Conservation (phyloP, 2,329 filamentous ascomycete genomes). For the Exophiala phaeomuriformis region DNA sequence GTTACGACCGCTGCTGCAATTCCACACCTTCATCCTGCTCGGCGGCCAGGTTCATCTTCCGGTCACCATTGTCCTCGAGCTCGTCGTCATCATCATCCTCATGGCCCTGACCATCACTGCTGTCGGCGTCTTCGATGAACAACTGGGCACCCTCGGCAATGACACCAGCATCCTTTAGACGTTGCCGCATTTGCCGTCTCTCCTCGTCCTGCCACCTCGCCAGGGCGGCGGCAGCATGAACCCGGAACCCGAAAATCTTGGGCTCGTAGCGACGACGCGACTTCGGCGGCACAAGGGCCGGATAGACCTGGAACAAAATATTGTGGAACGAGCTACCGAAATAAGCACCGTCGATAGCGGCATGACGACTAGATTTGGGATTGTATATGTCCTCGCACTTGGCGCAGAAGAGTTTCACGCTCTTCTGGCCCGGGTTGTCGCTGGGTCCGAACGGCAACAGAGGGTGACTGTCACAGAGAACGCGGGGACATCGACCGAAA, state of each 20-base stretch:
- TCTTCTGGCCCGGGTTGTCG: slow-evolving; percentile 77
- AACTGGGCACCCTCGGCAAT: slow-evolving; percentile 39
- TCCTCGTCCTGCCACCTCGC: slow-evolving; percentile 83
- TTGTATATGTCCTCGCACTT: slow-evolving; percentile 99
- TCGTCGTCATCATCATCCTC: slow-evolving; percentile 8
- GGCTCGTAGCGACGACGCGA: slow-evolving; percentile 79
- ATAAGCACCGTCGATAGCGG: slow-evolving; percentile 92
- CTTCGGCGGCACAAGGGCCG: slow-evolving; percentile 79
- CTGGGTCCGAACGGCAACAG: slow-evolving; percentile 91
- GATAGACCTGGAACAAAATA: slow-evolving; percentile 98
- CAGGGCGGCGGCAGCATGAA: slow-evolving; percentile 81
- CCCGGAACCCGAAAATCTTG: slow-evolving; percentile 88
- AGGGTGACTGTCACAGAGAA: slow-evolving; percentile 88
- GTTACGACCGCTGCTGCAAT: neutral
- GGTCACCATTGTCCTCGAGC: slow-evolving; percentile 11
- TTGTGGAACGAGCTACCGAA: slow-evolving; percentile 98
- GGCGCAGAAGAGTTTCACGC: slow-evolving; percentile 94
- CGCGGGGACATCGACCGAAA: slow-evolving; percentile 95
- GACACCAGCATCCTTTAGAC: slow-evolving; percentile 61
- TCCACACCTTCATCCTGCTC: neutral
- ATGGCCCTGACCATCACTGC: slow-evolving; percentile 25
- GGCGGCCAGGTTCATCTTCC: neutral
- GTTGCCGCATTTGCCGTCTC: slow-evolving; percentile 72
- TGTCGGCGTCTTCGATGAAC: slow-evolving; percentile 25
- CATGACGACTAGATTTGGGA: slow-evolving; percentile 93